Percentiles rank a stretch among this genome's conserved stretches.
Conservation (phyloP, 768 basidiomycete species). For the Tephrocybe sp. region DNA sequence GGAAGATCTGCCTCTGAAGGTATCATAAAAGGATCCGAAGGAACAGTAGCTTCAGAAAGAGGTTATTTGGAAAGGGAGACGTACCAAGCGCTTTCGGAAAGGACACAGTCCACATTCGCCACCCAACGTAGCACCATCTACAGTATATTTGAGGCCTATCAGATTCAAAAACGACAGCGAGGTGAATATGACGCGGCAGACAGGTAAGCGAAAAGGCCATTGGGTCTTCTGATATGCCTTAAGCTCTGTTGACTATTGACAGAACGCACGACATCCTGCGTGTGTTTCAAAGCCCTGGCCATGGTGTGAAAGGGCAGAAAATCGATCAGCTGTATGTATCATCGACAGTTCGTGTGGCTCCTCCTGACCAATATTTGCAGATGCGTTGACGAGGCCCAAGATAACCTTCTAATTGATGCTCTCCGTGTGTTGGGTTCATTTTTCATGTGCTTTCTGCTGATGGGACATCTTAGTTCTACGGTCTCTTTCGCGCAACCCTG, state of each 20-base stretch:
- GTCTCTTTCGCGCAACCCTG: constrained; percentile 58
- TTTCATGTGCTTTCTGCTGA: neutral
- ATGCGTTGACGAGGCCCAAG: constrained; percentile 76
- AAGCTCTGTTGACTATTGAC: neutral
- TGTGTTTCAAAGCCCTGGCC: constrained; percentile 21
- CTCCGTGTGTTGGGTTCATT: constrained; percentile 38
- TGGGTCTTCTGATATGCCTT: neutral
- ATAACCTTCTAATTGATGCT: constrained; percentile 66
- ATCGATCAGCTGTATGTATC: constrained; percentile 55
- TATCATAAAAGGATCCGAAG: constrained; percentile 70
- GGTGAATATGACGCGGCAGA: constrained; percentile 60
- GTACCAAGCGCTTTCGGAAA: constrained; percentile 50
- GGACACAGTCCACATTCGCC: constrained; percentile 56
- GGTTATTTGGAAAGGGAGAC: constrained; percentile 41
- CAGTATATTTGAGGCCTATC: constrained; percentile 52
- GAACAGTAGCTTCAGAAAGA: constrained; percentile 32
- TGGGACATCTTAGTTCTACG: constrained; percentile 51
- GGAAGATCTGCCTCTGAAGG: constrained; percentile 32
- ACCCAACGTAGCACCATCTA: constrained; percentile 49
- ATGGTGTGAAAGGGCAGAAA: constrained; percentile 37
- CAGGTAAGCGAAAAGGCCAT: constrained; percentile 43
- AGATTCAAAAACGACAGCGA: constrained; percentile 38
- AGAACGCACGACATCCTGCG: constrained; percentile 55
- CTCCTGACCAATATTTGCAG: constrained; percentile 28
- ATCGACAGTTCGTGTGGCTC: neutral